Percentiles rank a stretch among this genome's conserved stretches.
Conservation (phyloP, 2,329 filamentous ascomycete species). For the Epichloe elymi region DNA sequence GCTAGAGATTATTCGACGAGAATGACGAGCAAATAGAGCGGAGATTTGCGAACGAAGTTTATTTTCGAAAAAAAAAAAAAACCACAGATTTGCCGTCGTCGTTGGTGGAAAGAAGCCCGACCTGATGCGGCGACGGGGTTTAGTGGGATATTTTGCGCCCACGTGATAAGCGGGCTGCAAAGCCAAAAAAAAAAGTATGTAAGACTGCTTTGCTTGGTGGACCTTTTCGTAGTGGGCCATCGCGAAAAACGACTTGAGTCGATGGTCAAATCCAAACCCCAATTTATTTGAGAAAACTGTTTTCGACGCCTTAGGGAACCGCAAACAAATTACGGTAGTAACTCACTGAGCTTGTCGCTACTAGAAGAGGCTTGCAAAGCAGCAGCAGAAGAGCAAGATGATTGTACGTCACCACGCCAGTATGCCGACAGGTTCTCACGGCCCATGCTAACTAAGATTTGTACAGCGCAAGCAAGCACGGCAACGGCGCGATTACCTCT, state of each 20-base stretch:
- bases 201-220: not conserved
- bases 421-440: not conserved
- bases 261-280: not conserved
- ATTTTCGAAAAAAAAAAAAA: not conserved
- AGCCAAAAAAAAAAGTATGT: not conserved
- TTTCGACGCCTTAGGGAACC: not conserved
- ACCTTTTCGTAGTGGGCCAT: not conserved
- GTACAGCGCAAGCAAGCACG: slow-evolving; percentile 26
- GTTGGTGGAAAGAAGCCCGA: slow-evolving; percentile 7
- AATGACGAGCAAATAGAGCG: not conserved
- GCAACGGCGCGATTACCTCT: slow-evolving; percentile 50
- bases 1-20: not conserved
- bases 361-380: not conserved
- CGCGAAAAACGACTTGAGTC: not conserved
- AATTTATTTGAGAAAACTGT: not conserved
- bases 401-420: slow-evolving; percentile 3
- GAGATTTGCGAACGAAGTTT: slow-evolving; percentile 1
- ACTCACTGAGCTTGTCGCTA: not conserved
- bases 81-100: slow-evolving; percentile 6
- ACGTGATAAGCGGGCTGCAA: slow-evolving; percentile 23
- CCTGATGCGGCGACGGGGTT: slow-evolving; percentile 15
- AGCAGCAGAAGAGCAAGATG: slow-evolving; percentile 1
- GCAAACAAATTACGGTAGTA: not conserved
- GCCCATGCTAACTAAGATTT: not conserved
- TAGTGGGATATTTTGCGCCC: slow-evolving; percentile 28